phyloP scores from a whole-genome alignment of 2,329 filamentous ascomycete genomes.

The Pseudogymnoascus pannorum region DNA sequence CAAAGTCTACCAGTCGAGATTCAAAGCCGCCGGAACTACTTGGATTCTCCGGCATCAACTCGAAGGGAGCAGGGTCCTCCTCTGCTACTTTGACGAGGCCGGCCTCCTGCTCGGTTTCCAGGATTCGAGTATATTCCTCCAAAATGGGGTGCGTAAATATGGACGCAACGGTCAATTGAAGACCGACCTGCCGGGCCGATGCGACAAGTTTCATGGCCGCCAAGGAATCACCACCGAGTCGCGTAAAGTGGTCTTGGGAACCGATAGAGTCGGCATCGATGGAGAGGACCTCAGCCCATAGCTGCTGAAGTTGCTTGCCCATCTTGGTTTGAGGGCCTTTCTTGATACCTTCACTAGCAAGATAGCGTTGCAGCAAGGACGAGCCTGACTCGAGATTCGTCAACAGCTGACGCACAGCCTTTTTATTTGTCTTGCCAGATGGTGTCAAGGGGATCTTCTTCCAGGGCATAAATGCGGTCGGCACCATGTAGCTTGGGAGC shows the following conservation, averaged over 20 bases:
- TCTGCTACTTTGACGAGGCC: neutral
- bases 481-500: constrained; percentile 23
- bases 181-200: constrained; percentile 12
- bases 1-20: neutral
- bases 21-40: neutral
- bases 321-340: neutral
- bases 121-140: neutral
- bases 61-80: neutral
- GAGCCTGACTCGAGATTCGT: neutral
- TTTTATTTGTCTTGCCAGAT: constrained; percentile 28
- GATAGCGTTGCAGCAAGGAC: neutral
- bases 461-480: constrained; percentile 24
- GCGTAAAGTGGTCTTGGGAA: constrained; percentile 30
- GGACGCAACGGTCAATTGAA: constrained; percentile 33
- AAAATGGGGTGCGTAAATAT: constrained; percentile 30
- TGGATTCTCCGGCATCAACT: neutral
- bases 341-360: neutral
- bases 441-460: constrained; percentile 22
- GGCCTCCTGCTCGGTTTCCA: constrained; percentile 3
- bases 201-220: constrained; percentile 37
- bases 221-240: constrained; percentile 28
- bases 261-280: constrained; percentile 36
- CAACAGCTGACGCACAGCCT: constrained; percentile 23
- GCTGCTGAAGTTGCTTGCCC: constrained; percentile 32
- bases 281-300: constrained; percentile 43